These are phyloP conservation scores for Helicostylum pulchrum DNA, from an alignment of 192 early-diverging fungal genomes.

Conservation along the genomic window DNA sequence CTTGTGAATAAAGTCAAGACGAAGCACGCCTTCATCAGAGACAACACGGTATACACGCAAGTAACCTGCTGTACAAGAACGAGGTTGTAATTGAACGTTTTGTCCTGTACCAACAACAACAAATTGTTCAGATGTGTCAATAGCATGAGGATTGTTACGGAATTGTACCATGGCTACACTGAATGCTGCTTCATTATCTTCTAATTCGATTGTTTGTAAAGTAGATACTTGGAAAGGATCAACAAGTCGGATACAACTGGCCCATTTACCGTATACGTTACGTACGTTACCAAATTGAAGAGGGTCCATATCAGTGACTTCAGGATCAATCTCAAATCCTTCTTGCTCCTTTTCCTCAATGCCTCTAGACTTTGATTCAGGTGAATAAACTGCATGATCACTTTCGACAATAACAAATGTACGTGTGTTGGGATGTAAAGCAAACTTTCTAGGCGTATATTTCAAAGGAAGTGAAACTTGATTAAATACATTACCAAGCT, in stretches of 20 bases:
- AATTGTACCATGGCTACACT: constrained; percentile 67
- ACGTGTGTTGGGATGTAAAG: constrained; percentile 66
- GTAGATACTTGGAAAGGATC: constrained; percentile 77
- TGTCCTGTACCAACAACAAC: constrained; percentile 84
- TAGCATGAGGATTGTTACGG: constrained; percentile 46
- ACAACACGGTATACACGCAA: constrained; percentile 74
- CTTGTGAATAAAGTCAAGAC: constrained; percentile 79
- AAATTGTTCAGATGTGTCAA: constrained; percentile 38
- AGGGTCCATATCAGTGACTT: constrained; percentile 59
- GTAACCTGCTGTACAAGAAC: constrained; percentile 63
- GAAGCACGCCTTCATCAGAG: constrained; percentile 41
- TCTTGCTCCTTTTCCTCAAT: constrained; percentile 50
- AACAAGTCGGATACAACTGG: constrained; percentile 78
- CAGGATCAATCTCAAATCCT: constrained; percentile 52
- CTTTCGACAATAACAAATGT: constrained; percentile 89
- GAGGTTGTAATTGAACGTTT: constrained; percentile 65
- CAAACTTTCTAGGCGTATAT: constrained; percentile 85
- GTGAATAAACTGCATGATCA: constrained; percentile 75
- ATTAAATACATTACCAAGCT: constrained; percentile 79
- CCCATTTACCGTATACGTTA: constrained; percentile 75
- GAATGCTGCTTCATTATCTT: constrained; percentile 84
- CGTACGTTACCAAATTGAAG: constrained; percentile 78
- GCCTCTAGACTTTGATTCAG: constrained; percentile 56
- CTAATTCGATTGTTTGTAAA: constrained; percentile 66
- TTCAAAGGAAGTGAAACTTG: constrained; percentile 78